These are phyloP conservation scores for Pisolithus thermaeus DNA, from an alignment of 1,284 basidiomycete species.

Conservation along the genomic window DNA sequence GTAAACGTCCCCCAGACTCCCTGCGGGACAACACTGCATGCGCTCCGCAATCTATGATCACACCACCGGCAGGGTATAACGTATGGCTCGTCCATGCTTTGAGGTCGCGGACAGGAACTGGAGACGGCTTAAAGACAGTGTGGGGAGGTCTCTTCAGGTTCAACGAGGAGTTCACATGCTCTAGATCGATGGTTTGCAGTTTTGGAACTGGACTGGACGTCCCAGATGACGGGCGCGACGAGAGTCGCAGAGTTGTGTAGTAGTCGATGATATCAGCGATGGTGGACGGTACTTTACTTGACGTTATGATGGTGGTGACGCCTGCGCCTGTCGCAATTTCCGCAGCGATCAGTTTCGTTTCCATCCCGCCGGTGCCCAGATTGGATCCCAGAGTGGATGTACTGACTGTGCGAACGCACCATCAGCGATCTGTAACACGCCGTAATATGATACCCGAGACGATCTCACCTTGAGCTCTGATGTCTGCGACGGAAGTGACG, in stretches of 20 bases:
- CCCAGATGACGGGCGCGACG: slow-evolving; percentile 33
- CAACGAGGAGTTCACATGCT: slow-evolving; percentile 18
- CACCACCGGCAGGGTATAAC: slow-evolving; percentile 79
- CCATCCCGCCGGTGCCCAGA: slow-evolving; percentile 98
- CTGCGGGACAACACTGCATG: slow-evolving; percentile 78
- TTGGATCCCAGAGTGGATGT: slow-evolving; percentile 89
- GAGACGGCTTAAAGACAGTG: slow-evolving; percentile 80
- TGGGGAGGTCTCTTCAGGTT: slow-evolving; percentile 59
- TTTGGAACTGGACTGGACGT: slow-evolving; percentile 32
- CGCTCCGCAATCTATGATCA: slow-evolving; percentile 88
- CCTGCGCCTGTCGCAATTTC: slow-evolving; percentile 96
- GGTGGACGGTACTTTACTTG: slow-evolving; percentile 73
- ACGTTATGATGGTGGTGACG: slow-evolving; percentile 89
- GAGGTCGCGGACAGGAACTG: slow-evolving; percentile 77
- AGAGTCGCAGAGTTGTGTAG: slow-evolving; percentile 42
- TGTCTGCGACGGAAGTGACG: slow-evolving; percentile 78
- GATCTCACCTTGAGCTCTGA: slow-evolving; percentile 76
- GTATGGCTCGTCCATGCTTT: slow-evolving; percentile 97
- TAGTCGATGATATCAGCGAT: slow-evolving; percentile 83
- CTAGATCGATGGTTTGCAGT: slow-evolving; percentile 23
- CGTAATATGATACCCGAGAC: no score
- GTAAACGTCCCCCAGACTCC: slow-evolving; percentile 84
- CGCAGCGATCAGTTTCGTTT: slow-evolving; percentile 97
- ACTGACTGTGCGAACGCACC: slow-evolving; percentile 55
- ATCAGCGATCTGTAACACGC: background rate